Percentiles rank a stretch among this genome's conserved stretches.
Conservation (phyloP, 2,329 filamentous ascomycete species). For the Akanthomyces dipterigenus region DNA sequence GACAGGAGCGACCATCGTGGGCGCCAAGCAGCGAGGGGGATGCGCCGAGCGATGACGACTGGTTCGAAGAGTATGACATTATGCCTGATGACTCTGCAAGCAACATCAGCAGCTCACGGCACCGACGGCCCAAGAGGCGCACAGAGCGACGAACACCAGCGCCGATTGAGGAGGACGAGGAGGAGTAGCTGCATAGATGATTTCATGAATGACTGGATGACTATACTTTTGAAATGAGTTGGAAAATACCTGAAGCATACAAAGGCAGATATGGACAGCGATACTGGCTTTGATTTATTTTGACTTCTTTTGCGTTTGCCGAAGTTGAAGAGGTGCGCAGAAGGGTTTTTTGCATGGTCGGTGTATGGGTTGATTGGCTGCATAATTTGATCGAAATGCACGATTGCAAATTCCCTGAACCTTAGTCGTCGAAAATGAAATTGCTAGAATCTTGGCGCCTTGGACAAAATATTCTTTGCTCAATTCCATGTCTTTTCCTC, state of each 20-base stretch:
- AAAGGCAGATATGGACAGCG: not conserved
- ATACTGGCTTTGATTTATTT: not conserved
- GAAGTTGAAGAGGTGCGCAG: not conserved
- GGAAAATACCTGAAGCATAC: not conserved
- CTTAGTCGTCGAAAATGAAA: not conserved
- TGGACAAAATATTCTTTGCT: not conserved
- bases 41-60: constrained; percentile 50
- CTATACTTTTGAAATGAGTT: constrained; percentile 1
- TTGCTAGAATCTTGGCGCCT: too few species aligned
- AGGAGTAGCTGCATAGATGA: constrained; percentile 41
- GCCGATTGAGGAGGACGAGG: constrained; percentile 63
- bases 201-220: not conserved
- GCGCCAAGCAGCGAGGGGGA: constrained; percentile 35
- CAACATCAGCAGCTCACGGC: constrained; percentile 67
- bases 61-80: constrained; percentile 52
- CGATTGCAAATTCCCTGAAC: not conserved
- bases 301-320: not conserved
- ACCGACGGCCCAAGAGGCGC: constrained; percentile 60
- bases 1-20: constrained; percentile 37
- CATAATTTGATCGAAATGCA: not conserved
- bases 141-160: constrained; percentile 66
- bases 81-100: constrained; percentile 75
- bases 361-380: not conserved
- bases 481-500: not conserved
- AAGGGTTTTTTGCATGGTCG: not conserved